Base-by-base conservation (phyloP, 495 filamentous ascomycete genomes). In the Aspergillus wentii region DNA sequence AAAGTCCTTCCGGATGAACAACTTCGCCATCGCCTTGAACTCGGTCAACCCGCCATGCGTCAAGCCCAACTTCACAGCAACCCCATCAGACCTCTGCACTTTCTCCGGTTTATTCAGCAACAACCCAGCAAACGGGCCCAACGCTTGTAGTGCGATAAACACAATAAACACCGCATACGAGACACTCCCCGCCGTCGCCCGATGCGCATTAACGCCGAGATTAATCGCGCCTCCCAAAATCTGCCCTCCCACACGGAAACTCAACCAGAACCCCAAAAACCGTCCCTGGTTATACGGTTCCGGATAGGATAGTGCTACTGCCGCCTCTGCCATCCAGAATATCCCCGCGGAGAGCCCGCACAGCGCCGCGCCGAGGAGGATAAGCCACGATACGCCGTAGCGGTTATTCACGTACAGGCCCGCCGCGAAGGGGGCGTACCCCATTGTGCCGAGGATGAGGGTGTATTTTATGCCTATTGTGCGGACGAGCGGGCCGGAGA, bases 351-450 rank as follows among this genome's bases (percentile, higher is more conserved):
- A 77, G 22, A 83, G 57, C 16, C 81, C 81, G 46, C 80, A 84
- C 8, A 80, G 57, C 8, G 77, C 80, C 0, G 80, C 78, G 7
- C 81, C 80, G 30, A 84, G 56, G 27, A 82, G 57, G 0, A 79
- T 68, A 4, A 83, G 62, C 81, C 81, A 85, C 42, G 75, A 66
- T 13, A 61, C 73, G 10, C 74, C 73, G 48, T 68, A 84, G 4
- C 80, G 72, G 52, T 83, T 84, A 49, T 86, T 82, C 13, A 68
- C 69, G 53, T 86, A 84, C 2, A 86, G 54, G 0, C 78, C 79
- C 0, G 80, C 82, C 0, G 77, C 75, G 42, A 74, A 85, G 1
- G 76, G 78, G 15, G 79, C 75, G 40, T 78, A 86, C 6, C 82
- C 80, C 42, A 82, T 66, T 26, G 78, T 81, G 5, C 82, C 82